These are phyloP conservation scores for Calocera viscosa DNA, from an alignment of 768 basidiomycete genomes.

Conservation along the genomic window DNA sequence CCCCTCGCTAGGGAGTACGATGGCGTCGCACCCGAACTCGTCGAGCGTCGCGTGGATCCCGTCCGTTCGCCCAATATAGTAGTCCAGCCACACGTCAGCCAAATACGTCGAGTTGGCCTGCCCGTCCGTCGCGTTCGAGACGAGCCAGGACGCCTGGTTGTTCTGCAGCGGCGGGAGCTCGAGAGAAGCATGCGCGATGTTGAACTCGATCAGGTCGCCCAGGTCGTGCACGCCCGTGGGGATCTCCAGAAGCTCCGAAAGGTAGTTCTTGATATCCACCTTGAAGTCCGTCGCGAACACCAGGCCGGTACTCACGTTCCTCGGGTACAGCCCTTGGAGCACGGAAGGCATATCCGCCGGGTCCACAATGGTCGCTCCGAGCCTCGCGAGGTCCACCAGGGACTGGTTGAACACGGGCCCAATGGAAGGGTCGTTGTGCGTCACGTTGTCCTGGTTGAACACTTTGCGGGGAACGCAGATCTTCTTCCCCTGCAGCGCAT, in stretches of 20 bases:
- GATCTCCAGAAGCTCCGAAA: background rate
- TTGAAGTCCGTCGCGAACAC: constrained; percentile 1
- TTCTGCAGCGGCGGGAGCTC: constrained; percentile 36
- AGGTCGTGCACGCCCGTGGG: constrained; percentile 22
- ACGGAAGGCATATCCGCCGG: background rate
- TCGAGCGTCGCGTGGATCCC: constrained; percentile 14
- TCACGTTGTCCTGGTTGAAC: background rate
- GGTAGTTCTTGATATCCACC: constrained; percentile 8
- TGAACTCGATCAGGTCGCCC: constrained; percentile 47
- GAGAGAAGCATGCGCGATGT: constrained; percentile 39
- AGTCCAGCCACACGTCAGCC: constrained; percentile 4
- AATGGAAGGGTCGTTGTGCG: constrained; percentile 3
- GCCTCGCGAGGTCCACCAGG: background rate
- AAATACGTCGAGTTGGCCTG: constrained; percentile 11
- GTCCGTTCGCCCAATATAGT: constrained; percentile 10
- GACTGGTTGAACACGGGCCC: background rate
- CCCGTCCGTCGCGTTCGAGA: constrained; percentile 35
- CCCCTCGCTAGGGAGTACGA: background rate
- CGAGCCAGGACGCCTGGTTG: constrained; percentile 39
- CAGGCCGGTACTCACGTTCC: background rate
- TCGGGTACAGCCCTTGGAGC: background rate
- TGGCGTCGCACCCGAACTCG: constrained; percentile 3
- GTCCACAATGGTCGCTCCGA: background rate
- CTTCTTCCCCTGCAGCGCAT: constrained; percentile 10
- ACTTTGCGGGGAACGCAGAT: background rate